Evolutionary conservation across 345 rosid genomes (phyloP), one percentile per base, ranked within the genome.

Genomic region (Hirschfeldia incana): DNA sequence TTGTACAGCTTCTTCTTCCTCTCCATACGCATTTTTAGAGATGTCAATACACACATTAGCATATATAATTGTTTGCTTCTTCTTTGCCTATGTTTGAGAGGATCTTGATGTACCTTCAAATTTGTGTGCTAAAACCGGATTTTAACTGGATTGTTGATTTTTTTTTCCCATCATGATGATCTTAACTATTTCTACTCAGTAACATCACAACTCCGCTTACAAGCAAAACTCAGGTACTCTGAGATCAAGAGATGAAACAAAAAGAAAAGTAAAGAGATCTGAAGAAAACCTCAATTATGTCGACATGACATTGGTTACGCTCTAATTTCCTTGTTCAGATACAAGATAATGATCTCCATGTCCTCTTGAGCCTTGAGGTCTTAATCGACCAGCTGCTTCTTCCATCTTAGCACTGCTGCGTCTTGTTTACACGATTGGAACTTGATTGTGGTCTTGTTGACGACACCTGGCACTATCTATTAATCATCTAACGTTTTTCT

Each of bases 391-490:
- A 69, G 79, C 77, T n/a, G 85, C 21, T 71, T 84, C 87, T 66
- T 84, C 90, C 88, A 83, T 79, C 76, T 70, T 70, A 26, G 83
- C 81, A 74, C 78, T 87, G 39, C 84, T 86, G 80, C 84, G 82
- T 88, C 91, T 32, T 85, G 82, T 77, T 63, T 86, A 60, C 84
- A 78, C 32, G 86, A 82, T 21, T 68, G 84, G 71, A 33, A 79
- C 85, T 12, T 75, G 21, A 70, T 77, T 69, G 67, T 46, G 87
- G 86, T 73, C 78, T 64, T 17, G 69, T 21, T 21, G 21, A 21
- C 21, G 21, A 21, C 21, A 21, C 21, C 21, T 21, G 21, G 21
- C 21, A 21, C 21, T 21, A 21, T 21, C 21, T 21, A 21, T 21
- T 21, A 21, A 21, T 21, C 21, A 21, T 21, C 21, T 21, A 21